Evolutionary conservation across 2,329 filamentous ascomycete species (phyloP), one percentile per base, ranked within the genome.

Genomic region (Fusarium nygamai): DNA sequence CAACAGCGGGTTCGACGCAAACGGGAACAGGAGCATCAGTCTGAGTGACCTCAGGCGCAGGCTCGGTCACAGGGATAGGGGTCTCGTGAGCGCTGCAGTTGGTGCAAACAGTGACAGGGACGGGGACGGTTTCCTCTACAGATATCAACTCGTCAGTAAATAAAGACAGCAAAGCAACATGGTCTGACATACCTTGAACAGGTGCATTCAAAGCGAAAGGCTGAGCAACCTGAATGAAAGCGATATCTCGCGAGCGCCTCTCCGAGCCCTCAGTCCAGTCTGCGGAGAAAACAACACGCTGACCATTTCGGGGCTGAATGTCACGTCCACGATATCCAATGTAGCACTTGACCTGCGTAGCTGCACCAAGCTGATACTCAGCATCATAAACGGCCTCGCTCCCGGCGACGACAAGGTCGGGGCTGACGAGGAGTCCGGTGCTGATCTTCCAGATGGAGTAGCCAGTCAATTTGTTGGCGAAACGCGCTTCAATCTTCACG

Each of bases 311-410:
- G 2, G 38, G n/a, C 24, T 71, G 56, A 13, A 38, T 24, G 0
- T 53, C 31, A 2, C 71, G 67, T 5, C 81, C 81, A 4, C 61
- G 39, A 33, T 83, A 82, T 13, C 82, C 80, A 3, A 81, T 78
- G 48, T 80, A 82, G 47, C 75, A 80, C 65, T 80, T 82, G 67
- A 82, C 76, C 17, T 80, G 71, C 1, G 65, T 73, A 2, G 78
- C 71, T 5, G 73, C 59, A 3, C 72, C 73, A 3, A 79, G 48
- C 10, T 73, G 67, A 22, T 73, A 72, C 22, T 56, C 78, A 22
- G 66, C 75, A 34, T 80, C 73, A 31, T 74, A 80, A 8, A 75
- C 72, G 12, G 61, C 54, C 16, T 79, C 72, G 6, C 73, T 66
- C 1, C 64, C 74, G 0, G 72, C 71, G 19, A 76, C 69, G 1